Conservation (phyloP, 2,329 filamentous ascomycete species). For the Aulographum hederae region DNA sequence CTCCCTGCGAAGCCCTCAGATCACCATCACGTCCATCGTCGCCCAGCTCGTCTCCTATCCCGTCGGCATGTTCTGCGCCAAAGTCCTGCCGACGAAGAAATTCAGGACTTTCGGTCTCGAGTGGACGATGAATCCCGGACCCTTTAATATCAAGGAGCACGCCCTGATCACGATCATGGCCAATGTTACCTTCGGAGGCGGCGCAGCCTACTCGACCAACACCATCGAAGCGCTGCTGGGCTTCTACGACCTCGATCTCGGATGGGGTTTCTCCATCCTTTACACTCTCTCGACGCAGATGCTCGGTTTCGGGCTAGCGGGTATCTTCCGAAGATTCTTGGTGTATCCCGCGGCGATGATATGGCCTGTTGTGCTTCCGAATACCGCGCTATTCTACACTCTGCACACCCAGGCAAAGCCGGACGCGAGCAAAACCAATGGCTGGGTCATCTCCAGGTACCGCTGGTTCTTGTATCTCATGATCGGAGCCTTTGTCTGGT, state of each 20-base stretch:
- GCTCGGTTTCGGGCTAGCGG: slow-evolving; percentile 18
- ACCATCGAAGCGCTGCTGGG: slow-evolving; percentile 42
- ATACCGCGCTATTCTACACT: slow-evolving; percentile 49
- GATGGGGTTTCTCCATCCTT: slow-evolving; percentile 16
- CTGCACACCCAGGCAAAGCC: slow-evolving; percentile 47
- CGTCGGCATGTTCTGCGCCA: slow-evolving; percentile 35
- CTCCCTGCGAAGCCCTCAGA: slow-evolving; percentile 13
- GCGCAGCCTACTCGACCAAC: slow-evolving; percentile 50
- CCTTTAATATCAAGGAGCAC: slow-evolving; percentile 50
- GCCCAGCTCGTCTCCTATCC: slow-evolving; percentile 14
- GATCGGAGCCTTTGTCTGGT: slow-evolving; percentile 27
- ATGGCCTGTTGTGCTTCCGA: slow-evolving; percentile 51
- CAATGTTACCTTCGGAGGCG: slow-evolving; percentile 45
- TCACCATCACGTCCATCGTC: slow-evolving; percentile 12
- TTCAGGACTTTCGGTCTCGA: slow-evolving; percentile 33
- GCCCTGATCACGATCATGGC: slow-evolving; percentile 43
- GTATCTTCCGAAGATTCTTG: slow-evolving; percentile 12
- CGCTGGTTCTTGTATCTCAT: slow-evolving; percentile 36
- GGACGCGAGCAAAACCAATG: slow-evolving; percentile 37
- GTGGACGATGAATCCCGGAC: slow-evolving; percentile 38
- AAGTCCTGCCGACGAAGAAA: slow-evolving; percentile 33
- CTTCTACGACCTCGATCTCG: slow-evolving; percentile 1
- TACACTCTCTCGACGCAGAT: slow-evolving; percentile 52
- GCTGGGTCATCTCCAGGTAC: slow-evolving; percentile 48
- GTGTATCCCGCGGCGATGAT: slow-evolving; percentile 48